A percentile compares a stretch with the other conserved stretches of the same genome.
phyloP scores from a whole-genome alignment of 345 rosid species.

The Boechera retrofracta region DNA sequence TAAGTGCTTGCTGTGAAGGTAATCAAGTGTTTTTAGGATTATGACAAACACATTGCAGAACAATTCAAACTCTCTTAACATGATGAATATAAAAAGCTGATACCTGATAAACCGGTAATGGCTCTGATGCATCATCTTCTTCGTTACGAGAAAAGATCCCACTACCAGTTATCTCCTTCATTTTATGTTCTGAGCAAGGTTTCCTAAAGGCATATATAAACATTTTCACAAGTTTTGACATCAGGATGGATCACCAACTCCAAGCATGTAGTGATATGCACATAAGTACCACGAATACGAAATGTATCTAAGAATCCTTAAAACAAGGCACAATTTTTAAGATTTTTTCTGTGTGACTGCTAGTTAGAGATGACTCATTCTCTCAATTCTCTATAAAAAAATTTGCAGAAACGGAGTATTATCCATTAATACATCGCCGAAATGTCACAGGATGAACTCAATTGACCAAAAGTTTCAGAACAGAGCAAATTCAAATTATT shows the following conservation, averaged over 20 bases:
- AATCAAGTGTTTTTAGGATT: neutral
- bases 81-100: neutral
- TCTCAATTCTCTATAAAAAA: neutral
- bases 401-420: neutral
- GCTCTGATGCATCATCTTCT: slow-evolving; percentile 59
- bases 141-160: slow-evolving; percentile 77
- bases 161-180: slow-evolving; percentile 97
- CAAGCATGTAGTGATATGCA: neutral
- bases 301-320: neutral
- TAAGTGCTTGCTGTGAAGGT: slow-evolving; percentile 72
- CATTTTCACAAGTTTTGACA: slow-evolving; percentile 23
- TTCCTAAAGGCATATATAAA: slow-evolving; percentile 54
- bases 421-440: neutral
- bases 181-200: slow-evolving; percentile 91
- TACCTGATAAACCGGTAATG: slow-evolving; percentile 87
- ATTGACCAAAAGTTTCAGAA: neutral
- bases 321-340: neutral
- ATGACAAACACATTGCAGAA: neutral
- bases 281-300: slow-evolving; percentile 10
- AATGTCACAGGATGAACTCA: neutral
- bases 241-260: neutral
- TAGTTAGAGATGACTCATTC: neutral
- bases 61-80: slow-evolving; percentile 5
- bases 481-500: slow-evolving; percentile 1
- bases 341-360: neutral